These are phyloP conservation scores for Sporormia fimetaria DNA, from an alignment of 495 filamentous ascomycete species.

Conservation along the genomic window DNA sequence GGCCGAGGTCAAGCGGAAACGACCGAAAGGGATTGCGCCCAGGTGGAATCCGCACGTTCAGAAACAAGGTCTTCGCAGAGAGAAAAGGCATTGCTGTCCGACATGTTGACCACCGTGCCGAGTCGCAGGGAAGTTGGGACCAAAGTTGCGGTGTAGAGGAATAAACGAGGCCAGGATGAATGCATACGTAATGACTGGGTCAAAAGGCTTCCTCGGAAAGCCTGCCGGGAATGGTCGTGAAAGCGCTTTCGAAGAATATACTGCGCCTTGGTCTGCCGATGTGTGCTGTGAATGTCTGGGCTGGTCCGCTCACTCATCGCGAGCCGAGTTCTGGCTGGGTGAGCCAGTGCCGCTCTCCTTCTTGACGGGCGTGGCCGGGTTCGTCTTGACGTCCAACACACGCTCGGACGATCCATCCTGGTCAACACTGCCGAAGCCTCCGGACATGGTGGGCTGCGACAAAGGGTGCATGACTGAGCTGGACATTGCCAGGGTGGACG, in stretches of 20 bases:
- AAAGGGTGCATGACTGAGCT: constrained; percentile 16
- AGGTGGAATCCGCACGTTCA: background rate
- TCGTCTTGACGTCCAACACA: constrained; percentile 16
- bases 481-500: constrained; percentile 17
- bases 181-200: too few relatives aligned
- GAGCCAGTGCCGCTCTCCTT: constrained; percentile 5
- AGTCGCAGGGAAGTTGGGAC: too few relatives aligned
- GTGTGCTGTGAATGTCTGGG: background rate
- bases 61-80: background rate
- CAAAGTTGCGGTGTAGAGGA: too few relatives aligned
- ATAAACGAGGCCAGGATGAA: too few relatives aligned
- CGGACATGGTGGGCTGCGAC: constrained; percentile 4
- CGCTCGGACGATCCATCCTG: constrained; percentile 17
- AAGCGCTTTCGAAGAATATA: constrained; percentile 9
- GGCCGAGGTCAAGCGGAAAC: background rate
- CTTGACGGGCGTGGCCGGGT: constrained; percentile 23
- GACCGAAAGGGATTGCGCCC: background rate
- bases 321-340: constrained; percentile 8
- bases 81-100: too few relatives aligned
- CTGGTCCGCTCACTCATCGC: constrained; percentile 2
- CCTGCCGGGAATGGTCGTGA: background rate
- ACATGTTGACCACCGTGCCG: too few relatives aligned
- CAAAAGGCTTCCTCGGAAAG: too few relatives aligned
- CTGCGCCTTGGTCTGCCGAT: background rate
- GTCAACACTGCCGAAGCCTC: constrained; percentile 6